Evolutionary conservation across 371 early-diverging fungal genomes (phyloP).

Genomic region (Haplosporangium sp.): DNA sequence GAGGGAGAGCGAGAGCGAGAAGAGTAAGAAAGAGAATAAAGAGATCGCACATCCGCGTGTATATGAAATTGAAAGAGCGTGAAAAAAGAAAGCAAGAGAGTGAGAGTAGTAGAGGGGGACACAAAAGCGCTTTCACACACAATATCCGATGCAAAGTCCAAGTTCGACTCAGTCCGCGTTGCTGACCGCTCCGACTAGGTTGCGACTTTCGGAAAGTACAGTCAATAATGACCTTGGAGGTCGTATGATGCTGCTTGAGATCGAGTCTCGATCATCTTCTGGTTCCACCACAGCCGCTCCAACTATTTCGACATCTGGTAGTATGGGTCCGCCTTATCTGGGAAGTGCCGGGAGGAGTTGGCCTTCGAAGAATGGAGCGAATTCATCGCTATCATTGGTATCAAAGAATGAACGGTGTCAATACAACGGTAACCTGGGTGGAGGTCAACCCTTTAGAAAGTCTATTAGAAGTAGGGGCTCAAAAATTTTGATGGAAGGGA

Average conservation of each 20-base stretch:
- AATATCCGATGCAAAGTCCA: constrained; percentile 2
- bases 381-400: not conserved
- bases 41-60: too few species aligned
- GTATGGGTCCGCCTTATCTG: not conserved
- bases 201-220: not conserved
- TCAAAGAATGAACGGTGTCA: not conserved
- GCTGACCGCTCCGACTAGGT: not conserved
- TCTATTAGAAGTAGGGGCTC: not conserved
- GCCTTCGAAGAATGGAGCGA: constrained; percentile 4
- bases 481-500: constrained; percentile 1
- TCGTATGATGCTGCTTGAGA: constrained; percentile 15
- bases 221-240: constrained; percentile 11
- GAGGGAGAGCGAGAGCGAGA: not conserved
- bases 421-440: not conserved
- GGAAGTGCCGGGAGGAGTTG: not conserved
- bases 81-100: not conserved
- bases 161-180: constrained; percentile 2
- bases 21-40: too few species aligned
- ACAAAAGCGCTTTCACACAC: not conserved
- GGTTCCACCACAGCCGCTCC: not conserved
- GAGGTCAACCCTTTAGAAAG: not conserved
- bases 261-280: constrained; percentile 12
- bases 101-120: not conserved
- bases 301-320: not conserved
- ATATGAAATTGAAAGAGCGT: too few species aligned